A percentile compares a stretch with the other conserved stretches of the same genome.
phyloP scores from a whole-genome alignment of 163 green algal species.

The Scenedesmus sp. region DNA sequence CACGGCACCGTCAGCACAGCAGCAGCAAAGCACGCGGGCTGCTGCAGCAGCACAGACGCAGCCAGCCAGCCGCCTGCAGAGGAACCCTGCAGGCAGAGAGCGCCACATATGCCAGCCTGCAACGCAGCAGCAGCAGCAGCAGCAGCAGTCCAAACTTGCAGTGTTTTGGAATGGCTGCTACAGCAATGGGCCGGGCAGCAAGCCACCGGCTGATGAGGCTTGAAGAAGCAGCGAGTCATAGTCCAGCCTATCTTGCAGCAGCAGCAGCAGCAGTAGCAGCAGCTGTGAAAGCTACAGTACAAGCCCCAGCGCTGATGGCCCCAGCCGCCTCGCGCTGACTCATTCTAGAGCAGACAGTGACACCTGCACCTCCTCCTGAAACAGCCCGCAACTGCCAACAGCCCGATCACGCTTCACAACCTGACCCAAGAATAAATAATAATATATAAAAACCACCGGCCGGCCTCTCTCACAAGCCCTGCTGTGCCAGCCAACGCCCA shows the following conservation, averaged over 20 bases:
- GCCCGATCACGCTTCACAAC: too few species aligned
- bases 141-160: too few species aligned
- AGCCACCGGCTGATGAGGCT: too few species aligned
- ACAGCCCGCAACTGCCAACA: slow-evolving; percentile 49
- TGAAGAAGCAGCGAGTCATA: neutral
- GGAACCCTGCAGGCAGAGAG: slow-evolving; percentile 48
- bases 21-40: slow-evolving; percentile 52
- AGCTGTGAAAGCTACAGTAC: too few species aligned
- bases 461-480: too few species aligned
- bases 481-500: too few species aligned
- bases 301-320: neutral
- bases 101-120: slow-evolving; percentile 26
- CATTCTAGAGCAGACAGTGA: neutral
- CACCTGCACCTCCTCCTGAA: neutral
- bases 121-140: slow-evolving; percentile 43
- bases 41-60: slow-evolving; percentile 39
- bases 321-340: neutral
- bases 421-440: too few species aligned
- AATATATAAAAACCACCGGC: too few species aligned
- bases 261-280: neutral
- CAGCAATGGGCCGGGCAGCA: too few species aligned
- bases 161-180: too few species aligned
- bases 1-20: slow-evolving; percentile 67
- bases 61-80: slow-evolving; percentile 60
- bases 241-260: neutral